phyloP scores from a whole-genome alignment of 306 rosid species.

The Rosa persica region DNA sequence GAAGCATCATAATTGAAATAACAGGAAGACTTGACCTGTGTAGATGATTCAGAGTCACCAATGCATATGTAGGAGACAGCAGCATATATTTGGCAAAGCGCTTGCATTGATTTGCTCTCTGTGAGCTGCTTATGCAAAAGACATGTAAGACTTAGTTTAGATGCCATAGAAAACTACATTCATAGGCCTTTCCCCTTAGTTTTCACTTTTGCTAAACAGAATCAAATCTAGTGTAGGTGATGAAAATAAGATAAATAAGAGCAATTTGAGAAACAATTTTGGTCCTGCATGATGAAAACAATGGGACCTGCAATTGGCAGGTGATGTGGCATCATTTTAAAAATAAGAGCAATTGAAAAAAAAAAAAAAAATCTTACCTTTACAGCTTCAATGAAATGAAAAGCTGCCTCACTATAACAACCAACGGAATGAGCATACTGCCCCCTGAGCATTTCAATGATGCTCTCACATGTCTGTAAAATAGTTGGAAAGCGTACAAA shows the following conservation, averaged over 20 bases:
- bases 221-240: neutral
- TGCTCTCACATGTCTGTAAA: slow-evolving; percentile 87
- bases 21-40: slow-evolving; percentile 55
- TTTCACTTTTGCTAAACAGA: slow-evolving; percentile 12
- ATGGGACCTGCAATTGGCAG: slow-evolving; percentile 19
- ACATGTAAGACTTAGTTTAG: slow-evolving; percentile 30
- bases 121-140: slow-evolving; percentile 57
- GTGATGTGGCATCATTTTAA: slow-evolving; percentile 16
- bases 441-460: slow-evolving; percentile 94
- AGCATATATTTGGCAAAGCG: slow-evolving; percentile 87
- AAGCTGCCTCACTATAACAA: slow-evolving; percentile 78
- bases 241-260: neutral
- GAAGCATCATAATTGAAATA: slow-evolving; percentile 4
- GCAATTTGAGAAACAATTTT: slow-evolving; percentile 10
- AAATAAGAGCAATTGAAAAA: slow-evolving; percentile 1
- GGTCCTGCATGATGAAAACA: slow-evolving; percentile 17
- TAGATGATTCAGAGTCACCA: slow-evolving; percentile 93
- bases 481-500: slow-evolving; percentile 91
- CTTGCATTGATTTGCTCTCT: slow-evolving; percentile 92
- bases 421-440: slow-evolving; percentile 95
- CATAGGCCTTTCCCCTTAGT: neutral
- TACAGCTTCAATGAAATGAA: slow-evolving; percentile 84
- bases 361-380: slow-evolving; percentile 43
- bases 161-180: slow-evolving; percentile 25
- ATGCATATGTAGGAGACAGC: slow-evolving; percentile 94